phyloP scores from a whole-genome alignment of 2,329 filamentous ascomycete genomes.

The Lasiodiplodia citricola region DNA sequence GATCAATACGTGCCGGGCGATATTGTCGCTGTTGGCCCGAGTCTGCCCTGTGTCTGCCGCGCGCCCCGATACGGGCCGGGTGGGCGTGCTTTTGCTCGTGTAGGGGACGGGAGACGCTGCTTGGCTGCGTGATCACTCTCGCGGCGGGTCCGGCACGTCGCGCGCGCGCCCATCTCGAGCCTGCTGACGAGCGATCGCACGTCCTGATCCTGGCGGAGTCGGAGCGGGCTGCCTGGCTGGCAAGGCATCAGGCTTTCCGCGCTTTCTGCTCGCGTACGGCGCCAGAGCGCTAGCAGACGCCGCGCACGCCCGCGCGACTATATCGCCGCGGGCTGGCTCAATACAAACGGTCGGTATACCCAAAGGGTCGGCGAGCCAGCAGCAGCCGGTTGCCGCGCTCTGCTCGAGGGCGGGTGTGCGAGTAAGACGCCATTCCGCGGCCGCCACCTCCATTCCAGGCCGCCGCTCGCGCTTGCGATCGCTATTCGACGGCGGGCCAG shows the following conservation, averaged over 20 bases:
- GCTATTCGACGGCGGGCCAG: conserved; percentile 25
- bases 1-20: conserved; percentile 16
- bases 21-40: conserved; percentile 15
- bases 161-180: conserved; percentile 16
- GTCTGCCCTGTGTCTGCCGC: conserved; percentile 17
- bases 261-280: conserved; percentile 21
- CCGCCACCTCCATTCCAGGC: conserved; percentile 24
- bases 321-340: background rate
- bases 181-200: conserved; percentile 19
- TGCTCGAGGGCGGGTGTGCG: background rate
- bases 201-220: conserved; percentile 18
- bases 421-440: conserved; percentile 25
- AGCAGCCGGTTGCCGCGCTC: background rate
- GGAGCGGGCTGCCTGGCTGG: conserved; percentile 14
- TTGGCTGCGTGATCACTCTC: conserved; percentile 16
- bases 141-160: conserved; percentile 18
- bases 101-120: conserved; percentile 2
- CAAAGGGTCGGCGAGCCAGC: background rate
- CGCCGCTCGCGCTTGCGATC: conserved; percentile 15
- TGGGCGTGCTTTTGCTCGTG: conserved; percentile 9
- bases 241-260: conserved; percentile 14
- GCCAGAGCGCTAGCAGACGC: conserved; percentile 19
- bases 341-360: conserved; percentile 6
- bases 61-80: conserved; percentile 7
- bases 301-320: conserved; percentile 8